These are phyloP conservation scores for Chaetothyriales sp. DNA, from an alignment of 2,329 filamentous ascomycete species.

Conservation along the genomic window DNA sequence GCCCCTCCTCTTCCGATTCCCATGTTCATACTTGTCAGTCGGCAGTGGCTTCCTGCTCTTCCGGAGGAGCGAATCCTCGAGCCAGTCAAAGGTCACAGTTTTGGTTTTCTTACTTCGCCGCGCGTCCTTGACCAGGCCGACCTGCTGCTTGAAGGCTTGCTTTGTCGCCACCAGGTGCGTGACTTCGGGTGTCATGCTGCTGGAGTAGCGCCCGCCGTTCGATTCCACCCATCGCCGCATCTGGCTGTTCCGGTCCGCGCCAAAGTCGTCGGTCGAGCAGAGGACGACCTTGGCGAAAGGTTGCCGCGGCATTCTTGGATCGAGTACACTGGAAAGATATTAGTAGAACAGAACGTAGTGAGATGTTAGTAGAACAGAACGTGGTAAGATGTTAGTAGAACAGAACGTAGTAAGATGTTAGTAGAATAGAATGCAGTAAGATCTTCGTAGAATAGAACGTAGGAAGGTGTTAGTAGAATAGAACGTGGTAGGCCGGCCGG, in stretches of 20 bases:
- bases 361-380: too few species aligned
- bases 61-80: slow-evolving; percentile 30
- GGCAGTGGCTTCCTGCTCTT: slow-evolving; percentile 24
- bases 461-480: too few species aligned
- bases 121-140: slow-evolving; percentile 28
- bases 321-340: too few species aligned
- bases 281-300: slow-evolving; percentile 42
- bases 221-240: slow-evolving; percentile 52
- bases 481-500: too few species aligned
- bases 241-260: slow-evolving; percentile 35
- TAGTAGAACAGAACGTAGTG: too few species aligned
- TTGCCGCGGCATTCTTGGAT: too few species aligned
- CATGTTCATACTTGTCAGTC: slow-evolving; percentile 21
- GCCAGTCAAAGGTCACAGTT: slow-evolving; percentile 36
- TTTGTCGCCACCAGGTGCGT: slow-evolving; percentile 62
- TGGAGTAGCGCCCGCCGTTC: slow-evolving; percentile 47
- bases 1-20: slow-evolving; percentile 1
- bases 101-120: slow-evolving; percentile 25
- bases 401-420: too few species aligned
- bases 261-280: slow-evolving; percentile 42
- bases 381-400: too few species aligned
- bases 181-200: slow-evolving; percentile 39
- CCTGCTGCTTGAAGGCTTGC: slow-evolving; percentile 42
- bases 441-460: too few species aligned
- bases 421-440: too few species aligned